Base-by-base conservation (phyloP, 352 stramenopile genomes). In the Pythium aquatile region DNA sequence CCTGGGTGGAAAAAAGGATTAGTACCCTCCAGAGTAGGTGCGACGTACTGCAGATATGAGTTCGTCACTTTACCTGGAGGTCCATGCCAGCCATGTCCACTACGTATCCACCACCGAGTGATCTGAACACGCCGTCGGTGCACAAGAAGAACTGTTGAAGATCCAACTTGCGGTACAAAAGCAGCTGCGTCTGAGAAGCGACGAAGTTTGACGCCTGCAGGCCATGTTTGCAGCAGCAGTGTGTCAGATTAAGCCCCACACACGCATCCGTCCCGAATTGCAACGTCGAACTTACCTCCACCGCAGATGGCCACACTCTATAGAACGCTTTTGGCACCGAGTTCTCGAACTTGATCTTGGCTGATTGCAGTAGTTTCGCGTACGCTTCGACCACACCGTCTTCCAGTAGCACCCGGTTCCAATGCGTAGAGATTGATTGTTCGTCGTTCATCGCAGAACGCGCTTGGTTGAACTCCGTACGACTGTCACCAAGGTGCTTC, bases 361-460 rank as follows among this genome's bases (percentile, higher is more conserved):
- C 73, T 30, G 80, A 26, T 47, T 84, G 62, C 17, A 93, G 61
- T 55, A 93, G 65, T 42, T 88, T 88, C 32, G 76, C 58, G 55
- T 93, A 93, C 2, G 83, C 82, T 42, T 87, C 72, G 2, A 82
- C 73, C 0, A 75, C 70, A 11, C 79, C 70, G 63, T 93, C 85
- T 77, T 93, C 81, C 35, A 93, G 47, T 5, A 93, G 60, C 30
- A 85, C 74, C 14, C 80, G 75, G 48, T 93, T 93, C 85, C 85
- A 93, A 35, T 75, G 74, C 13, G 79, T 75, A 13, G 40, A 26
- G 59, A 80, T 83, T 58, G 88, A 58, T 29, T 83, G 71, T 28
- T 74, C 58, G 37, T 92, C 79, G 39, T 82, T 92, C n/a, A 63
- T 55, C 17, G 16, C 59, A 7, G 52, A 46, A 17, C 39, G 40